Conservation (phyloP, 2,329 filamentous ascomycete genomes). For the Remersonia thermophila region DNA sequence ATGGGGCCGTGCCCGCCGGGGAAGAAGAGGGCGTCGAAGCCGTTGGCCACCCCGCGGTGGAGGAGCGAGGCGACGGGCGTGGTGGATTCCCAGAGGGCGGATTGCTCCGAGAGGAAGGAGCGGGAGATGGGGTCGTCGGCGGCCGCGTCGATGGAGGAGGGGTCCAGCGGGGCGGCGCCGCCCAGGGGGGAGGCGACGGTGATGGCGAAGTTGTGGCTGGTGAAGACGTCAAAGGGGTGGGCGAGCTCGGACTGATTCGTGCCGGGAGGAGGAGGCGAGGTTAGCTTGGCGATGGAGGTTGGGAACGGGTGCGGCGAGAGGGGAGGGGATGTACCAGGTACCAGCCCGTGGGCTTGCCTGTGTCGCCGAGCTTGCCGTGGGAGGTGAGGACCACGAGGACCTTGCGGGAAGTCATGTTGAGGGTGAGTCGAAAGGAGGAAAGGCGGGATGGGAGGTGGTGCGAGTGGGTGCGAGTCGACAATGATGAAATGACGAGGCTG, state of each 20-base stretch:
- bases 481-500: background rate
- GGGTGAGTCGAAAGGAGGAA: background rate
- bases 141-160: slow-evolving; percentile 41
- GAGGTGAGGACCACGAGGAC: slow-evolving; percentile 63
- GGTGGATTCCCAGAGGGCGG: slow-evolving; percentile 52
- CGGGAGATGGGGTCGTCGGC: slow-evolving; percentile 38
- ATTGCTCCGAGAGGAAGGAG: slow-evolving; percentile 44
- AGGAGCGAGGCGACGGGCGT: slow-evolving; percentile 41
- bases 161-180: slow-evolving; percentile 50
- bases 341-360: slow-evolving; percentile 53
- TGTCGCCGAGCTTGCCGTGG: slow-evolving; percentile 35
- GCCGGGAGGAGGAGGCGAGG: slow-evolving; percentile 3
- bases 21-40: slow-evolving; percentile 52
- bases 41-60: slow-evolving; percentile 26
- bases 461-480: too few species aligned
- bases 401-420: slow-evolving; percentile 37
- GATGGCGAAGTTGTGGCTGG: slow-evolving; percentile 37
- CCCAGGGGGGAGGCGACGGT: slow-evolving; percentile 50
- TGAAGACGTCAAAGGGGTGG: slow-evolving; percentile 49
- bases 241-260: slow-evolving; percentile 54
- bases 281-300: background rate
- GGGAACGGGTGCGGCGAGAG: background rate
- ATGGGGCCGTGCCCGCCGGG: slow-evolving; percentile 51
- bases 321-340: slow-evolving; percentile 41
- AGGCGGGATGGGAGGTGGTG: background rate